Conservation (phyloP, 2,329 filamentous ascomycete genomes). For the Hypoxylon sp. region DNA sequence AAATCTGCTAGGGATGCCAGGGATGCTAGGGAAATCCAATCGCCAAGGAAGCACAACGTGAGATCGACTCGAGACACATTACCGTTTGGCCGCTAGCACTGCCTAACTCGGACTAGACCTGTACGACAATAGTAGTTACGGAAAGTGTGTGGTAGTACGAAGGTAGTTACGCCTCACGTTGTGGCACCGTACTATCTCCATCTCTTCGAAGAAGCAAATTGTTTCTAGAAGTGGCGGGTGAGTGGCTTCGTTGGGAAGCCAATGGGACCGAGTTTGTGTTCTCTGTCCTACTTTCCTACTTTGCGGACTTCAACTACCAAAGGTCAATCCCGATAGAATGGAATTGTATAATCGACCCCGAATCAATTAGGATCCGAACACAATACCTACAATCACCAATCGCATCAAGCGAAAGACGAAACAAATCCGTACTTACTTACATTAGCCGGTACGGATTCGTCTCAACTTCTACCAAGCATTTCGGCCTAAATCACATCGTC, state of each 20-base stretch:
- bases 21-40: slow-evolving; percentile 28
- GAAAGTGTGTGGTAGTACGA: slow-evolving; percentile 29
- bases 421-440: not conserved
- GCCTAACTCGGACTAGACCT: slow-evolving; percentile 30
- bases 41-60: slow-evolving; percentile 41
- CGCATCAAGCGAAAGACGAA: slow-evolving; percentile 27
- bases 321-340: slow-evolving; percentile 12
- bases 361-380: slow-evolving; percentile 14
- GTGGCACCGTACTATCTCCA: slow-evolving; percentile 10
- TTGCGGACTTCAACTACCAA: slow-evolving; percentile 1
- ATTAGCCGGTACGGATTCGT: slow-evolving; percentile 15
- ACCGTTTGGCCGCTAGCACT: slow-evolving; percentile 36
- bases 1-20: slow-evolving; percentile 10
- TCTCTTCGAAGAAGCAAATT: slow-evolving; percentile 14
- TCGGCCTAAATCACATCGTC: slow-evolving; percentile 12
- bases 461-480: slow-evolving; percentile 14
- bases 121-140: slow-evolving; percentile 32
- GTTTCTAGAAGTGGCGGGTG: slow-evolving; percentile 29
- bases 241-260: slow-evolving; percentile 19
- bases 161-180: slow-evolving; percentile 16
- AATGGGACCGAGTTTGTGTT: slow-evolving; percentile 15
- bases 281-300: slow-evolving; percentile 1
- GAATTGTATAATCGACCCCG: slow-evolving; percentile 11
- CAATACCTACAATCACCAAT: slow-evolving; percentile 10
- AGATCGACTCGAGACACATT: slow-evolving; percentile 42